These are phyloP conservation scores for Xylaria castorea DNA, from an alignment of 495 filamentous ascomycete genomes.

Conservation along the genomic window DNA sequence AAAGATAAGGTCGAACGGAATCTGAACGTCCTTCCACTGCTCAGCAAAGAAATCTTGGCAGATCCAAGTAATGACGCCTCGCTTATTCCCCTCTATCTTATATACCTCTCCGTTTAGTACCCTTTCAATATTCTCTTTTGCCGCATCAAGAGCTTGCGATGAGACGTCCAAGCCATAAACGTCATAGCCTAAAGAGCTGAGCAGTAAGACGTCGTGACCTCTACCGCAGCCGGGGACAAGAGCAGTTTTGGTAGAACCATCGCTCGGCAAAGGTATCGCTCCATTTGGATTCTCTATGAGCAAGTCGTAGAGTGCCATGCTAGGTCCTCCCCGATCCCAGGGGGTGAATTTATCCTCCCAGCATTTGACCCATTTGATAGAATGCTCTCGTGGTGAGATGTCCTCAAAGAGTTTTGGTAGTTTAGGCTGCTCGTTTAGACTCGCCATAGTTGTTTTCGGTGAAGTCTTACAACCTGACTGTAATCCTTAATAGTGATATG, in stretches of 20 bases:
- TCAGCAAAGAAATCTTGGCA: conserved; percentile 76
- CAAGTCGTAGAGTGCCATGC: conserved; percentile 69
- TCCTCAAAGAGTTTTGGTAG: conserved; percentile 35
- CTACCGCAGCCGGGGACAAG: conserved; percentile 77
- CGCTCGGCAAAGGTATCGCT: conserved; percentile 53
- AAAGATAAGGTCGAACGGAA: conserved; percentile 77
- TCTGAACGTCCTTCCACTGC: conserved; percentile 61
- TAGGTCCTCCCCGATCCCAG: conserved; percentile 72
- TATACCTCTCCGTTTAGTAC: conserved; percentile 48
- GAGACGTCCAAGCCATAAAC: conserved; percentile 76
- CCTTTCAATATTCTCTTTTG: conserved; percentile 54
- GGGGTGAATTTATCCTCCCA: conserved; percentile 71
- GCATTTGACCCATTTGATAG: conserved; percentile 62
- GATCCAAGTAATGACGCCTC: conserved; percentile 66
- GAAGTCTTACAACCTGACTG: background rate
- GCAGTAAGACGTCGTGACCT: conserved; percentile 75
- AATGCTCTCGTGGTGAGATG: conserved; percentile 40
- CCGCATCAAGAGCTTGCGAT: conserved; percentile 59
- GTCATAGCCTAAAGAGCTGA: conserved; percentile 75
- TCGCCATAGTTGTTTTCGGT: conserved; percentile 9
- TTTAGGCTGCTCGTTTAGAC: background rate
- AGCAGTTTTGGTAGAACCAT: conserved; percentile 53
- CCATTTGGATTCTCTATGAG: conserved; percentile 52
- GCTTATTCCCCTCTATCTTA: conserved; percentile 53
- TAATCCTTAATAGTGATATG: background rate